Base-by-base conservation (phyloP, 2,329 filamentous ascomycete genomes). In the Penicillium crustosum region DNA sequence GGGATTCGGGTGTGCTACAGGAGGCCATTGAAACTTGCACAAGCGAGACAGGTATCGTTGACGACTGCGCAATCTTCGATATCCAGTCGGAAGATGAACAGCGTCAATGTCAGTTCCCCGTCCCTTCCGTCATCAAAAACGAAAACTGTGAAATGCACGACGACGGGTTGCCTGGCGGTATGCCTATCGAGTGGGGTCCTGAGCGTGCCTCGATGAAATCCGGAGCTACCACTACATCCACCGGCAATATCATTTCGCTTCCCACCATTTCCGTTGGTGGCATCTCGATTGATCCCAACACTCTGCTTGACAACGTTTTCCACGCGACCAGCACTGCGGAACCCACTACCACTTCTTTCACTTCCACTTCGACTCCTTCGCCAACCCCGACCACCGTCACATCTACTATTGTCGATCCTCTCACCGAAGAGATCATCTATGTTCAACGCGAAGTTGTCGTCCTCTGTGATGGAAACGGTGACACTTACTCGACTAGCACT, bases 11-110 rank as follows among this genome's bases (percentile, higher is more conserved):
- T 4, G 86, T 91, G 74, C 82, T 94, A 36, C 86, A 92, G 73
- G 51, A 82, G 6, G 91, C 90, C n/a, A 80, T 93, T 61, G 74
- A 92, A 47, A 83, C 80, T 8, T 96, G 93, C 82, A 93, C 88
- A 51, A 89, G 86, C 74, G 70, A 68, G 0, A 86, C 85, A 10
- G 93, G 93, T 35, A 68, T 79, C 42, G 85, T 96, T 45, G 68
- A 81, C 43, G 91, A 93, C 73, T 97, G 93, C 77, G 77, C 84
- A 0, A 66, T 94, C 31, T 96, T 97, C 76, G 78, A 81, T 52
- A 79, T 95, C 55, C 86, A 93, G 71, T 75, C 75, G 52, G 80
- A 86, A 27, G 73, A 75, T 0, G 78, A 81, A 12, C 81, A 83
- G 68, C 66, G 71, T 2, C 66, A 83, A 57, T 96, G 92, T 79